These are phyloP conservation scores for Cutaneotrichosporon dermatis DNA, from an alignment of 1,284 basidiomycete species.

Conservation along the genomic window DNA sequence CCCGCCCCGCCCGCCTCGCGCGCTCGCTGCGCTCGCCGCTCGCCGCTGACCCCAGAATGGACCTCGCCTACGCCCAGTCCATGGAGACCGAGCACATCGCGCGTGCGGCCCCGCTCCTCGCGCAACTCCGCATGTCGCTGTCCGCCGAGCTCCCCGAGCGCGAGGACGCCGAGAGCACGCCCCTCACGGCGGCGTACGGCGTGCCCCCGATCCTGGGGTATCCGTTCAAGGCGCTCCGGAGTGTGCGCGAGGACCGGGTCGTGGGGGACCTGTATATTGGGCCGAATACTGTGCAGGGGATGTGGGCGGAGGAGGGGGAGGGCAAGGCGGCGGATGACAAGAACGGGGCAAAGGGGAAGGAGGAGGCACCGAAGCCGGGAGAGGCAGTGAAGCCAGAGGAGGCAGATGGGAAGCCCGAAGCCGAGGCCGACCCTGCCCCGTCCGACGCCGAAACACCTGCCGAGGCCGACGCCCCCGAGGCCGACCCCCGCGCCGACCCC, in stretches of 20 bases:
- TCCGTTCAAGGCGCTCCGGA: slow-evolving; percentile 20
- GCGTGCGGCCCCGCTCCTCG: neutral
- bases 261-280: slow-evolving; percentile 20
- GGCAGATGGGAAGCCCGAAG: no score
- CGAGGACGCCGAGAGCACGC: neutral
- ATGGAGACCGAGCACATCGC: slow-evolving; percentile 7
- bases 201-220: slow-evolving; percentile 3
- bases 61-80: slow-evolving; percentile 10
- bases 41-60: slow-evolving; percentile 11
- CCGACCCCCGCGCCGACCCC: no score
- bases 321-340: neutral
- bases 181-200: slow-evolving; percentile 3
- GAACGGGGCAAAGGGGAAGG: neutral
- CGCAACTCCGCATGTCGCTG: neutral
- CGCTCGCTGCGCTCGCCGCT: neutral
- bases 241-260: slow-evolving; percentile 4
- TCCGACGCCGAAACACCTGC: no score
- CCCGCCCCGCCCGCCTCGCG: no score
- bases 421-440: no score
- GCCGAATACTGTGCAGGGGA: neutral
- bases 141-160: neutral
- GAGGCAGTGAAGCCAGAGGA: no score
- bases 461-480: no score
- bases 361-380: no score
- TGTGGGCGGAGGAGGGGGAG: neutral